Percentiles rank a stretch among this genome's conserved stretches.
These are phyloP conservation scores for Purshia tridentata DNA, from an alignment of 306 rosid genomes.

Conservation along the genomic window DNA sequence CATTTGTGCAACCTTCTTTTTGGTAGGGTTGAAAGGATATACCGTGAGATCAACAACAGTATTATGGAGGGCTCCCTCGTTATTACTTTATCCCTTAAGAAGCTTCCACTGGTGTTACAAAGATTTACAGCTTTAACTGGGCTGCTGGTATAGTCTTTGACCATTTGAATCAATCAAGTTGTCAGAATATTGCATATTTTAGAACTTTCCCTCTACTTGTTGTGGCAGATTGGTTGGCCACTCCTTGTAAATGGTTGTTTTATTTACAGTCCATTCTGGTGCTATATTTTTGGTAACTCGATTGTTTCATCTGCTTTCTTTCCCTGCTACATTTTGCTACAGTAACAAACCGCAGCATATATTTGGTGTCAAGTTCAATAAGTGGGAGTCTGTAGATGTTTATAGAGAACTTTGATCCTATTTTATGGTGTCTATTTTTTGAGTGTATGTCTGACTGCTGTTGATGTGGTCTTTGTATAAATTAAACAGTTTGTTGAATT, in stretches of 20 bases:
- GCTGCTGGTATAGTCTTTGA: conserved; percentile 64
- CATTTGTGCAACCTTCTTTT: conserved; percentile 18
- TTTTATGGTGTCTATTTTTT: too few relatives aligned
- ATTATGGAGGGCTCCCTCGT: conserved; percentile 65
- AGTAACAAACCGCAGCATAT: too few relatives aligned
- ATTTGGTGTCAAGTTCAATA: background rate
- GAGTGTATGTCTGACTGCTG: background rate
- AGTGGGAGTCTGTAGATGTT: background rate
- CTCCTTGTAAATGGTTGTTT: background rate
- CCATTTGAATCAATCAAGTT: background rate
- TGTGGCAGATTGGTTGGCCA: background rate
- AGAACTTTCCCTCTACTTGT: background rate
- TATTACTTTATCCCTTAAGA: conserved; percentile 60
- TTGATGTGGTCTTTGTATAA: background rate
- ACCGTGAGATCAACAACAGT: conserved; percentile 80
- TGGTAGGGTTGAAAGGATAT: conserved; percentile 84
- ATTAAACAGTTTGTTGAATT: conserved; percentile 3
- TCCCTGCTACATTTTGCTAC: too few relatives aligned
- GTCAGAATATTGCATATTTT: background rate
- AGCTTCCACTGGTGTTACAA: conserved; percentile 70
- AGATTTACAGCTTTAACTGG: conserved; percentile 92
- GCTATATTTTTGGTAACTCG: background rate
- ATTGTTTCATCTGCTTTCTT: background rate
- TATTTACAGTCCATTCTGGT: background rate
- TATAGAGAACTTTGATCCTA: too few relatives aligned